Conservation (phyloP, 306 rosid genomes). For the Heteromeles arbutifolia region DNA sequence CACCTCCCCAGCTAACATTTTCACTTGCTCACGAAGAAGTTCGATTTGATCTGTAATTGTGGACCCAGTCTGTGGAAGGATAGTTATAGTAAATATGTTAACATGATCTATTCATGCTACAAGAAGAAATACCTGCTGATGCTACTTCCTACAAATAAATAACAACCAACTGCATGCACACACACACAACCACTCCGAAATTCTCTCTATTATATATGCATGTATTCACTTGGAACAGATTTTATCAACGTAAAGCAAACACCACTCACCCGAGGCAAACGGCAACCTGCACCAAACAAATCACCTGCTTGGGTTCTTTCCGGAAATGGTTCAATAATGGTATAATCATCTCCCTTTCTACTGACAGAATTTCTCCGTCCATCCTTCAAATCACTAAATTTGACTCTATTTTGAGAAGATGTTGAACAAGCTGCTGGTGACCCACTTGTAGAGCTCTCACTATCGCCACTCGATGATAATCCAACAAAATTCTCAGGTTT, state of each 20-base stretch:
- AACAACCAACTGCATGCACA: neutral
- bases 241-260: neutral
- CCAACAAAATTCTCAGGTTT: conserved; percentile 59
- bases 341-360: conserved; percentile 49
- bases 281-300: conserved; percentile 52
- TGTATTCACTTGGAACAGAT: neutral
- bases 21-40: conserved; percentile 80
- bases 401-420: conserved; percentile 36
- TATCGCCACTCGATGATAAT: conserved; percentile 44
- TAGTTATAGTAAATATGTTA: conserved; percentile 10
- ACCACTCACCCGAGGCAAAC: conserved; percentile 54
- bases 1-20: conserved; percentile 88
- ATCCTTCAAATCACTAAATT: conserved; percentile 47
- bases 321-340: conserved; percentile 44
- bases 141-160: neutral
- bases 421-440: conserved; percentile 60
- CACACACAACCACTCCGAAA: neutral
- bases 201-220: neutral
- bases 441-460: conserved; percentile 51
- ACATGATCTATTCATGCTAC: neutral
- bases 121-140: neutral
- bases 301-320: conserved; percentile 83
- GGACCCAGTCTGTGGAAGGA: conserved; percentile 57
- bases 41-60: conserved; percentile 87
- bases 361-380: conserved; percentile 57